A percentile compares a stretch with the other conserved stretches of the same genome.
These are phyloP conservation scores for Quercus glauca DNA, from an alignment of 306 rosid genomes.

Conservation along the genomic window DNA sequence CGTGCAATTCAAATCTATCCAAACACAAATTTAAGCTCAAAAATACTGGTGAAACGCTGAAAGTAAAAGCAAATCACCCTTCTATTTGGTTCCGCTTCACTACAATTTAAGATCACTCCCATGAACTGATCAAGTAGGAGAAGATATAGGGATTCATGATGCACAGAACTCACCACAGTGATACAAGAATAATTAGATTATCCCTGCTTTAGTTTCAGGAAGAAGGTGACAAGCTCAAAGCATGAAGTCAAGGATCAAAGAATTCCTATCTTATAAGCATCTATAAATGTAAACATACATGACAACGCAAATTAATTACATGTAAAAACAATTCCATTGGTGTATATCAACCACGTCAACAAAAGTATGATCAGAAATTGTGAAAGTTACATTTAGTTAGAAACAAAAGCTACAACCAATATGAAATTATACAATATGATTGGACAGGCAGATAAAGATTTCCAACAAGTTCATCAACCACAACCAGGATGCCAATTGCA, in stretches of 20 bases:
- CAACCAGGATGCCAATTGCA: neutral
- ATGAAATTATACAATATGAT: neutral
- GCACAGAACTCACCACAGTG: conserved; percentile 2
- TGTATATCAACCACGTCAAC: neutral
- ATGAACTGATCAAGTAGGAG: neutral
- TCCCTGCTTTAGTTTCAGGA: neutral
- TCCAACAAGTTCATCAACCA: neutral
- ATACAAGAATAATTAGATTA: neutral
- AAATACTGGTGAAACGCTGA: too few species aligned
- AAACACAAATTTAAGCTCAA: too few species aligned
- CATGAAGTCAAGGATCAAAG: neutral
- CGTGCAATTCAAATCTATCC: too few species aligned
- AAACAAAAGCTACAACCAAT: too few species aligned
- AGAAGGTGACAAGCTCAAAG: neutral
- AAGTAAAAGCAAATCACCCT: neutral
- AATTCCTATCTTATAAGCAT: conserved; percentile 4
- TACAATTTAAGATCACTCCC: neutral
- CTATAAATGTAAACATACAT: neutral
- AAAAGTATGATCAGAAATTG: neutral
- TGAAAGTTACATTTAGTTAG: too few species aligned
- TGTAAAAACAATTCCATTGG: neutral
- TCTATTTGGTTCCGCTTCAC: neutral
- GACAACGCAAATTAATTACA: neutral
- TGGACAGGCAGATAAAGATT: neutral
- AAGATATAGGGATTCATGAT: neutral